Percentiles rank a stretch among this genome's conserved stretches.
Conservation (phyloP, 1,139 yeast genomes). For the Williopsis jadinii region DNA sequence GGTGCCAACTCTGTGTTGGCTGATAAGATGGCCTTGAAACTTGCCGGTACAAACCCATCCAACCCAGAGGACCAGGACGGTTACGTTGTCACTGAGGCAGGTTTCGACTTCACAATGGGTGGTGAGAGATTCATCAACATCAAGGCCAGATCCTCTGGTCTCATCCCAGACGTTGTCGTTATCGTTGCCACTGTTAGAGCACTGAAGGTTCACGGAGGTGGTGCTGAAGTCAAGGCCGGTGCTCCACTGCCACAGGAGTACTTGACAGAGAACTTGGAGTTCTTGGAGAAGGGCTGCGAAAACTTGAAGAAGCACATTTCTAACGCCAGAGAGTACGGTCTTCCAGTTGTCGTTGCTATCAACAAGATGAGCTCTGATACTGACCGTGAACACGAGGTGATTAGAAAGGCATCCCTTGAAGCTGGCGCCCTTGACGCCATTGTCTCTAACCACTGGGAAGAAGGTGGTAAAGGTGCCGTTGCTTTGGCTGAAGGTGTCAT, state of each 20-base stretch:
- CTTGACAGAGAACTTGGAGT: conserved; percentile 77
- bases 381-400: conserved; percentile 74
- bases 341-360: conserved; percentile 94
- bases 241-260: conserved; percentile 84
- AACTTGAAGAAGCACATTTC: conserved; percentile 88
- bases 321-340: conserved; percentile 80
- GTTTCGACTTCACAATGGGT: conserved; percentile 85
- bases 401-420: conserved; percentile 73
- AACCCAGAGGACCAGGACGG: conserved; percentile 41
- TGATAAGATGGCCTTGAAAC: conserved; percentile 64
- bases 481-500: conserved; percentile 83
- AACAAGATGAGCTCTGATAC: conserved; percentile 87
- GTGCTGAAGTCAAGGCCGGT: conserved; percentile 96
- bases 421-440: conserved; percentile 97
- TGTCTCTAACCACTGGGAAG: conserved; percentile 96
- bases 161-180: conserved; percentile 66
- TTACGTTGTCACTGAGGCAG: conserved; percentile 78
- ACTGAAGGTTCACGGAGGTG: conserved; percentile 86
- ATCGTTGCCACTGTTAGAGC: conserved; percentile 79
- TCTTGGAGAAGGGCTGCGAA: conserved; percentile 77
- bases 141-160: conserved; percentile 71
- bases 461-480: conserved; percentile 94
- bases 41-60: conserved; percentile 40
- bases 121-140: conserved; percentile 80
- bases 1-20: conserved; percentile 82